phyloP scores from a whole-genome alignment of 768 basidiomycete genomes.

The Podaxis sp. region DNA sequence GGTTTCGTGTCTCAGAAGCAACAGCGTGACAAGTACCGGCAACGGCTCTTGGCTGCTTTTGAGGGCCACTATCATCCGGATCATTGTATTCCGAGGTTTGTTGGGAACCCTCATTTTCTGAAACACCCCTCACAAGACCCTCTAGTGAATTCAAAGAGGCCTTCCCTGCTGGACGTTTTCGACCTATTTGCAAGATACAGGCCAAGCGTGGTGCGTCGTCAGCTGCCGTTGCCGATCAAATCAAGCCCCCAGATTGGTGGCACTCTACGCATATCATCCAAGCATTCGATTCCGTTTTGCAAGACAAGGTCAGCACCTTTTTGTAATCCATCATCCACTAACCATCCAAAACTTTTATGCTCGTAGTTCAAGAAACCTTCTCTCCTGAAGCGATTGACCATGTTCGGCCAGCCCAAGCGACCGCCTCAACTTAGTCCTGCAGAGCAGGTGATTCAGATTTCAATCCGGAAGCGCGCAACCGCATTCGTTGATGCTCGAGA shows the following conservation, averaged over 20 bases:
- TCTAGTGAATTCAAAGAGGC: constrained; percentile 89
- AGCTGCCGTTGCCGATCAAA: constrained; percentile 81
- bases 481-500: constrained; percentile 93
- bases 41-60: constrained; percentile 70
- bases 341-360: constrained; percentile 9
- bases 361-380: constrained; percentile 83
- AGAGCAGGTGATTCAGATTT: constrained; percentile 81
- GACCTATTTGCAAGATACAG: constrained; percentile 88
- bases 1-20: constrained; percentile 73
- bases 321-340: not conserved
- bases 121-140: constrained; percentile 7
- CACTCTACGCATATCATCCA: constrained; percentile 86
- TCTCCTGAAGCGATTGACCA: constrained; percentile 77
- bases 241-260: constrained; percentile 94
- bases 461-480: constrained; percentile 90
- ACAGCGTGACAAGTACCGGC: constrained; percentile 77
- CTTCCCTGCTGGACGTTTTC: constrained; percentile 88
- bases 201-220: constrained; percentile 78
- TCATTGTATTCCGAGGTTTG: constrained; percentile 70
- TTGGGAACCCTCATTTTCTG: constrained; percentile 8
- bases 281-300: constrained; percentile 83
- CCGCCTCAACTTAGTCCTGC: constrained; percentile 71
- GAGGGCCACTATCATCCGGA: constrained; percentile 89
- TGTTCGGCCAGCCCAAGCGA: constrained; percentile 65
- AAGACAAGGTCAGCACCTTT: constrained; percentile 60